phyloP scores from a whole-genome alignment of 2,329 filamentous ascomycete species.

The Diaporthe eres region DNA sequence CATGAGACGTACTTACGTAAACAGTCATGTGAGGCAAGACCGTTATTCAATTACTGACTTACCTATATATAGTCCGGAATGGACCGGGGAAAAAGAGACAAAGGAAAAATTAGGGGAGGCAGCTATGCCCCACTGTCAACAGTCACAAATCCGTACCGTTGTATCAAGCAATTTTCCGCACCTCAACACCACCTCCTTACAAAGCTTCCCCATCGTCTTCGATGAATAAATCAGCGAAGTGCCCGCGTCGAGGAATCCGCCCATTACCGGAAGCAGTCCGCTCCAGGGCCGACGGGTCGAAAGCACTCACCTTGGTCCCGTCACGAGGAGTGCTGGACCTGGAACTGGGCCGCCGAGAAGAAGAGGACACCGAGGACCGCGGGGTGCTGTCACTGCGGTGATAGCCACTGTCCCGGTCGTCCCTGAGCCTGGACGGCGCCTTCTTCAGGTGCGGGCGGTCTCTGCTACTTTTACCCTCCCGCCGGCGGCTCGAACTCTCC shows the following conservation, averaged over 20 bases:
- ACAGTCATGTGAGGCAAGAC: too few species aligned
- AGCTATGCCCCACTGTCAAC: not conserved
- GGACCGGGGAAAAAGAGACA: not conserved
- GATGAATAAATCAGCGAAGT: not conserved
- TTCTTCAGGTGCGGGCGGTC: not conserved
- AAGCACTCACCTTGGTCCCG: slow-evolving; percentile 12
- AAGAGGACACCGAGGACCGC: not conserved
- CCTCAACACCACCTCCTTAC: not conserved
- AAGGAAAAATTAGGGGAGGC: not conserved
- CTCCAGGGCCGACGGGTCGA: not conserved
- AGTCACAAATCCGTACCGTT: not conserved
- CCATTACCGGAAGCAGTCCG: not conserved
- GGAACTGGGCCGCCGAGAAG: not conserved
- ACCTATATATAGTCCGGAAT: not conserved
- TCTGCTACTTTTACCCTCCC: not conserved
- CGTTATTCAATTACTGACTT: not conserved
- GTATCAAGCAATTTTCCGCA: not conserved
- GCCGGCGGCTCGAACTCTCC: not conserved
- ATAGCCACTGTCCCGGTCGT: not conserved
- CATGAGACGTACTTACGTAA: not conserved
- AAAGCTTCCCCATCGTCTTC: slow-evolving; percentile 1
- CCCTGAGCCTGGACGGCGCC: not conserved
- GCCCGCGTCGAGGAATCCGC: not conserved
- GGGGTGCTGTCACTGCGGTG: not conserved
- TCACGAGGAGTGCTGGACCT: not conserved